A percentile compares a stretch with the other conserved stretches of the same genome.
Conservation (phyloP, 805 yeast species). For the Metschnikowia picachoensis region DNA sequence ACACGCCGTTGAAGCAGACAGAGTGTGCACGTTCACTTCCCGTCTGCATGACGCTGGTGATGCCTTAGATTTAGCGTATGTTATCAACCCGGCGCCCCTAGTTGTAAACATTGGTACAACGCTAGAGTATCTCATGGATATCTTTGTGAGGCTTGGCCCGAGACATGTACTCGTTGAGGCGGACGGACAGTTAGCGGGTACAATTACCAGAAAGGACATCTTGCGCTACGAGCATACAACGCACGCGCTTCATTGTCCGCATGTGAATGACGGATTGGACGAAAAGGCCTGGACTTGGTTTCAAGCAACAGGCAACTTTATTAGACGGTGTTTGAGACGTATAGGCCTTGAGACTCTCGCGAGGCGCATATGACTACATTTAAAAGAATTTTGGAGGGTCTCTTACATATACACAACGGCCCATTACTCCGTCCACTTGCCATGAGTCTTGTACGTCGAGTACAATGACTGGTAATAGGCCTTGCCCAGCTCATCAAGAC, state of each 20-base stretch:
- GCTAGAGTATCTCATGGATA: conserved; percentile 57
- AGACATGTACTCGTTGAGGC: conserved; percentile 63
- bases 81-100: conserved; percentile 57
- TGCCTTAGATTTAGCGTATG: conserved; percentile 22
- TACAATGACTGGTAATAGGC: conserved; percentile 64
- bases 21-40: conserved; percentile 17
- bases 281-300: conserved; percentile 31
- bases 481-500: conserved; percentile 67
- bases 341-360: conserved; percentile 4
- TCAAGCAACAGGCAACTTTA: conserved; percentile 1
- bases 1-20: conserved; percentile 6
- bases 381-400: too few relatives aligned
- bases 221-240: conserved; percentile 52
- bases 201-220: conserved; percentile 83
- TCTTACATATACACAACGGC: neutral
- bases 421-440: conserved; percentile 64
- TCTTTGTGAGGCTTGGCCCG: conserved; percentile 81
- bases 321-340: neutral
- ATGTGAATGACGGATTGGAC: conserved; percentile 23
- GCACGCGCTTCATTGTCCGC: conserved; percentile 23
- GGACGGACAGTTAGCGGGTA: conserved; percentile 60
- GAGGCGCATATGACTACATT: neutral
- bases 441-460: conserved; percentile 67
- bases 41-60: conserved; percentile 1
- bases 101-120: conserved; percentile 51